phyloP scores from a whole-genome alignment of 305 asterid genomes.

The Ajuga reptans region DNA sequence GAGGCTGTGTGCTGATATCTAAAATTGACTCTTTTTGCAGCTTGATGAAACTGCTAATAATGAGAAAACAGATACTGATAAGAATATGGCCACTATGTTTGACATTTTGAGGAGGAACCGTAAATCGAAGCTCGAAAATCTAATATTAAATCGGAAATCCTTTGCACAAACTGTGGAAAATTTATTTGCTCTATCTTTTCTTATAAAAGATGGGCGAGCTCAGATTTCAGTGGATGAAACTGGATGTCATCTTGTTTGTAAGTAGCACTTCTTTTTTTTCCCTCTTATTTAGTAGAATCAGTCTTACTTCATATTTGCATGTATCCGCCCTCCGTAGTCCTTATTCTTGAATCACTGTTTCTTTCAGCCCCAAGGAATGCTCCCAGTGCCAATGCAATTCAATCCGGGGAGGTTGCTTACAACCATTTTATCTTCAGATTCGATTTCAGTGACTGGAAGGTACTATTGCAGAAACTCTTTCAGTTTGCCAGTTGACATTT shows the following conservation, averaged over 20 bases:
- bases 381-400: slow-evolving; percentile 60
- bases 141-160: slow-evolving; percentile 57
- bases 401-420: slow-evolving; percentile 56
- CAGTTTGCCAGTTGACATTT: neutral
- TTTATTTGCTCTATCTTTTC: slow-evolving; percentile 82
- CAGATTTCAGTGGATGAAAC: slow-evolving; percentile 48
- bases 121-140: slow-evolving; percentile 57
- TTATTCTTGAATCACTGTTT: slow-evolving; percentile 7
- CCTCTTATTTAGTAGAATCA: neutral
- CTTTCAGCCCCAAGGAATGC: slow-evolving; percentile 81
- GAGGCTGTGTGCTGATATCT: neutral
- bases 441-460: slow-evolving; percentile 92
- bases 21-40: slow-evolving; percentile 32
- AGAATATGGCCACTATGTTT: slow-evolving; percentile 85
- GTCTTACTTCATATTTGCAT: neutral
- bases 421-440: slow-evolving; percentile 71
- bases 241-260: slow-evolving; percentile 67
- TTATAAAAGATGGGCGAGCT: slow-evolving; percentile 84
- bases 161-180: slow-evolving; percentile 93
- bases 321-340: neutral
- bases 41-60: slow-evolving; percentile 41
- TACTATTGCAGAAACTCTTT: slow-evolving; percentile 22
- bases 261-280: slow-evolving; percentile 21
- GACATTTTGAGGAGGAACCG: slow-evolving; percentile 52
- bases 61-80: slow-evolving; percentile 83